These are phyloP conservation scores for Cystobasidium onofrii DNA, from an alignment of 768 basidiomycete species.

Conservation along the genomic window DNA sequence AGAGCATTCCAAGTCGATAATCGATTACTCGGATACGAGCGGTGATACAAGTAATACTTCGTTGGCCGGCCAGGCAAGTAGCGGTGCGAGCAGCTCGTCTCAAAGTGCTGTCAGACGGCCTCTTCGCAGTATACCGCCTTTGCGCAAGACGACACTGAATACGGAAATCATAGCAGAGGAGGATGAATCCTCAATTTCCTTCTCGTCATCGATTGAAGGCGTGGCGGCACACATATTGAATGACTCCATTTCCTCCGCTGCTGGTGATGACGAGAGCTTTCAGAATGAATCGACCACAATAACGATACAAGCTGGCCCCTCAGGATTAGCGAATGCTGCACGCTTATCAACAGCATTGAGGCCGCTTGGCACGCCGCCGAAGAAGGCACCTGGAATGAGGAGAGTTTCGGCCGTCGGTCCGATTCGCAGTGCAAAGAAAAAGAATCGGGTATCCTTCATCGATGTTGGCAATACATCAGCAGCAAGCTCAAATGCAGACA, in stretches of 20 bases:
- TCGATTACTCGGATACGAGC: slow-evolving; percentile 22
- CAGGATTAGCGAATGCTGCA: background rate
- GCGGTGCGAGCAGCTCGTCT: background rate
- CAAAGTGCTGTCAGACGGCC: background rate
- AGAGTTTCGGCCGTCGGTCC: slow-evolving; percentile 18
- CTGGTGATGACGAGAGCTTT: background rate
- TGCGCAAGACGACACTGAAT: background rate
- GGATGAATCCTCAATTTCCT: background rate
- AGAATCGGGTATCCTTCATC: slow-evolving; percentile 5
- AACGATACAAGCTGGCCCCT: background rate
- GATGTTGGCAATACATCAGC: background rate
- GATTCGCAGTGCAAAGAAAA: slow-evolving; percentile 28
- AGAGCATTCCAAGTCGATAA: slow-evolving; percentile 22
- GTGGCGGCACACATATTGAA: background rate
- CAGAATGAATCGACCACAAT: background rate
- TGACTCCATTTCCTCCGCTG: slow-evolving; percentile 7
- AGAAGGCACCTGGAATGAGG: background rate
- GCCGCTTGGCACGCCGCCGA: background rate
- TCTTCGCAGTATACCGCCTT: background rate
- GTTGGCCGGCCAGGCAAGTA: background rate
- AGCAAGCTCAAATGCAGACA: background rate
- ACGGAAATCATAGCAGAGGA: background rate
- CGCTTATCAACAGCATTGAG: background rate
- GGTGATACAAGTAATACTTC: background rate
- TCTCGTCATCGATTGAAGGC: background rate